phyloP scores from a whole-genome alignment of 2,329 filamentous ascomycete species.

The Fusarium sp. region DNA sequence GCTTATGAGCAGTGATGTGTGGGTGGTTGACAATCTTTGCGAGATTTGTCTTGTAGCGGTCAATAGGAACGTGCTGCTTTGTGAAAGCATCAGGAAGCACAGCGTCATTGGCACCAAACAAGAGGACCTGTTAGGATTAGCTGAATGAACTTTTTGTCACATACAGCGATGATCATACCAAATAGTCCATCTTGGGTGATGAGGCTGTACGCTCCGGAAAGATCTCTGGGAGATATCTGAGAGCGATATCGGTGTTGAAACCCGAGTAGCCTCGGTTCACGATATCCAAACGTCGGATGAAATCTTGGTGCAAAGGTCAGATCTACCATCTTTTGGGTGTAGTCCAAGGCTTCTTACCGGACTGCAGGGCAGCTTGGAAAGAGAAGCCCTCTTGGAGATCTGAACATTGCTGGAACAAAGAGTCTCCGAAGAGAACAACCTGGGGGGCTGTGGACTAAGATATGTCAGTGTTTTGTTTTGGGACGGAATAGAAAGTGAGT shows the following conservation, averaged over 20 bases:
- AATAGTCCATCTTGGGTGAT: conserved; percentile 71
- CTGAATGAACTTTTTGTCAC: not conserved
- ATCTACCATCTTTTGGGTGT: not conserved
- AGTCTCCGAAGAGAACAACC: conserved; percentile 89
- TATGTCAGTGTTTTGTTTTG: conserved; percentile 4
- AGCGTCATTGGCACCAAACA: conserved; percentile 93
- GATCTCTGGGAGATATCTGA: conserved; percentile 76
- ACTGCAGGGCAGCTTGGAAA: conserved; percentile 78
- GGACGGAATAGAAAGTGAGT: not conserved
- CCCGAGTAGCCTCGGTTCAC: conserved; percentile 90
- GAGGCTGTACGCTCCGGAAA: conserved; percentile 72
- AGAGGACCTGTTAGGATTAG: conserved; percentile 70
- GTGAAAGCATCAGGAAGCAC: conserved; percentile 72
- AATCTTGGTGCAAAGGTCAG: conserved; percentile 63
- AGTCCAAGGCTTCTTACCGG: conserved; percentile 63
- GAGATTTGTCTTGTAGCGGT: conserved; percentile 80
- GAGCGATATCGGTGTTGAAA: conserved; percentile 82
- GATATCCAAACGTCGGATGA: conserved; percentile 83
- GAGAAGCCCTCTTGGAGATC: conserved; percentile 76
- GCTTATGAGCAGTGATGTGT: conserved; percentile 74
- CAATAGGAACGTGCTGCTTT: conserved; percentile 82
- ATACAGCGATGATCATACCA: conserved; percentile 62
- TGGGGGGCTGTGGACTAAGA: conserved; percentile 72
- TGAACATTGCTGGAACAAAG: conserved; percentile 79
- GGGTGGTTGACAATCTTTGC: conserved; percentile 79